These are phyloP conservation scores for Olyra latifolia DNA, from an alignment of 176 grass and related monocot genomes.

Conservation along the genomic window DNA sequence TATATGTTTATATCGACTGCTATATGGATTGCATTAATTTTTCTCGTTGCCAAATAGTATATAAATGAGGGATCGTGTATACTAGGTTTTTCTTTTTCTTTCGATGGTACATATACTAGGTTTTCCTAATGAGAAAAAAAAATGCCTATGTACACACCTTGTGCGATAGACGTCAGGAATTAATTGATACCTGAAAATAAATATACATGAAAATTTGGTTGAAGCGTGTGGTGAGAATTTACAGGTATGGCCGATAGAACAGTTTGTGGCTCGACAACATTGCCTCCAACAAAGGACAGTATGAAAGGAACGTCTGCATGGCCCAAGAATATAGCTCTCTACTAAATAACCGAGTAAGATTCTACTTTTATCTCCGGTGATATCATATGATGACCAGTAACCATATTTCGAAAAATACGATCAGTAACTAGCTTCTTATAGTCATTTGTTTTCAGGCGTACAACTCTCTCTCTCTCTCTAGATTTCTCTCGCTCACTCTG, in stretches of 20 bases:
- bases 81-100: too few relatives aligned
- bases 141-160: background rate
- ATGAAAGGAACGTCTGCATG: constrained; percentile 11
- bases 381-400: constrained; percentile 6
- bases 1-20: background rate
- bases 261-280: constrained; percentile 3
- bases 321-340: background rate
- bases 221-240: background rate
- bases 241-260: background rate
- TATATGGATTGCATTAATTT: background rate
- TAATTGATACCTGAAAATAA: background rate
- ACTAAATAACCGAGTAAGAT: background rate
- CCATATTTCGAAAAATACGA: too few relatives aligned
- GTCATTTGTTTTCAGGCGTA: background rate
- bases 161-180: background rate
- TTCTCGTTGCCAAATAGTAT: too few relatives aligned
- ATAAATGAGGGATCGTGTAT: too few relatives aligned
- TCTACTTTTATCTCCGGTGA: background rate
- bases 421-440: background rate
- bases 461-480: background rate
- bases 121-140: background rate
- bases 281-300: constrained; percentile 17
- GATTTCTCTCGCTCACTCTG: too few relatives aligned
- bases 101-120: background rate
- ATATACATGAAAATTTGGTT: background rate